phyloP scores from a whole-genome alignment of 129 eudicot genomes.

The Glebionis coronaria region DNA sequence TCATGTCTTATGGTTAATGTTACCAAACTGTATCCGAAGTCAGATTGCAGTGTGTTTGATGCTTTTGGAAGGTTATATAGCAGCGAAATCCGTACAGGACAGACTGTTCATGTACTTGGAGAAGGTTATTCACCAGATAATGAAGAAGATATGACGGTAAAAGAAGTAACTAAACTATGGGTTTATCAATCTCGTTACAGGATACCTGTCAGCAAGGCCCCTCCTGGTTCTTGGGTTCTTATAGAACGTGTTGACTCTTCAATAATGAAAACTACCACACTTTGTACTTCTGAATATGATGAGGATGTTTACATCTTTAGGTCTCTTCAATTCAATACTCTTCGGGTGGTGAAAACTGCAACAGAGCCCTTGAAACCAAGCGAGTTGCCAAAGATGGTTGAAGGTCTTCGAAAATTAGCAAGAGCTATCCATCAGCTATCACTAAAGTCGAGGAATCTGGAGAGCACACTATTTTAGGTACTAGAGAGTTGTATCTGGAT shows the following conservation, averaged over 20 bases:
- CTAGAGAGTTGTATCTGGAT: too few species aligned
- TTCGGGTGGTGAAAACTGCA: conserved; percentile 98
- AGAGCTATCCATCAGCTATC: conserved; percentile 88
- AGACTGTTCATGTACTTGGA: conserved; percentile 85
- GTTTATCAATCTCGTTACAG: too few species aligned
- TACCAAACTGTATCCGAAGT: conserved; percentile 86
- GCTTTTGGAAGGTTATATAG: conserved; percentile 99
- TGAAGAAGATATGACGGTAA: conserved; percentile 98
- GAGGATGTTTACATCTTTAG: too few species aligned
- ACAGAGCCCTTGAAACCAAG: conserved; percentile 98
- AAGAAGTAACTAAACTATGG: conserved; percentile 94
- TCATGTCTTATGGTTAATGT: conserved; percentile 94
- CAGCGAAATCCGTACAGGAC: conserved; percentile 78
- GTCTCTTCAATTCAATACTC: conserved; percentile 92
- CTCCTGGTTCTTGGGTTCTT: too few species aligned
- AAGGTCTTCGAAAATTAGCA: conserved; percentile 96
- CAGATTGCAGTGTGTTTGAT: too few species aligned
- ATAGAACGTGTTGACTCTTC: too few species aligned
- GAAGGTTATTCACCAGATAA: conserved; percentile 99
- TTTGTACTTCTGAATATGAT: too few species aligned
- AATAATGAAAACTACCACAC: too few species aligned
- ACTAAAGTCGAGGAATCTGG: too few species aligned
- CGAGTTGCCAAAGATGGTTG: conserved; percentile 98
- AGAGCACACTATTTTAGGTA: too few species aligned
- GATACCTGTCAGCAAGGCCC: too few species aligned